phyloP scores from a whole-genome alignment of 768 basidiomycete species.

The Tulasnella sp. region DNA sequence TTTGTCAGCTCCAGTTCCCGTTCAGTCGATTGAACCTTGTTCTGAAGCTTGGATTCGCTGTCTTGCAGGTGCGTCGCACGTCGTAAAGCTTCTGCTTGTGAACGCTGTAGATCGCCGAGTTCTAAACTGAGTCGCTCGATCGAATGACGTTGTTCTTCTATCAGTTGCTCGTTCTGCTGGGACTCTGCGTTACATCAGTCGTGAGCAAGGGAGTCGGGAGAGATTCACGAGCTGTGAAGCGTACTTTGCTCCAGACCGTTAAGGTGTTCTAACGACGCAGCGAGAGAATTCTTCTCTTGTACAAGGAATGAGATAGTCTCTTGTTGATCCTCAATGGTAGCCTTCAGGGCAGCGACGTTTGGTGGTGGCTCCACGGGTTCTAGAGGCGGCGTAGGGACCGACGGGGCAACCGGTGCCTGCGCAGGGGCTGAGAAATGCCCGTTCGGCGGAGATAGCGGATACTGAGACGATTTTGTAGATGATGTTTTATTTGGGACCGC shows the following conservation, averaged over 20 bases:
- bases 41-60: slow-evolving; percentile 3
- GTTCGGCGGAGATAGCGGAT: slow-evolving; percentile 5
- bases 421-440: neutral
- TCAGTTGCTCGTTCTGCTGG: slow-evolving; percentile 31
- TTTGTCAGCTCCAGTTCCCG: slow-evolving; percentile 60
- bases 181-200: neutral
- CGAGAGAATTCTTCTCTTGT: slow-evolving; percentile 53
- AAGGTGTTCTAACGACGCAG: slow-evolving; percentile 41
- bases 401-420: neutral
- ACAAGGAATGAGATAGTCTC: slow-evolving; percentile 70
- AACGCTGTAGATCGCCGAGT: slow-evolving; percentile 3
- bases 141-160: slow-evolving; percentile 43
- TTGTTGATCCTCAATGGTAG: slow-evolving; percentile 32
- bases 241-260: slow-evolving; percentile 51
- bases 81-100: neutral
- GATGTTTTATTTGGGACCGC: slow-evolving; percentile 21
- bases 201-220: neutral
- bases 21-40: slow-evolving; percentile 24
- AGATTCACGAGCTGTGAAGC: slow-evolving; percentile 14
- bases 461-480: slow-evolving; percentile 18
- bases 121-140: slow-evolving; percentile 28
- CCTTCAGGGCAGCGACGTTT: slow-evolving; percentile 12
- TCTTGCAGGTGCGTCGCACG: neutral
- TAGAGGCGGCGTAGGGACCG: neutral
- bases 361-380: slow-evolving; percentile 1